A percentile compares a stretch with the other conserved stretches of the same genome.
phyloP scores from a whole-genome alignment of 2,329 filamentous ascomycete species.

The Volutella citrinella region DNA sequence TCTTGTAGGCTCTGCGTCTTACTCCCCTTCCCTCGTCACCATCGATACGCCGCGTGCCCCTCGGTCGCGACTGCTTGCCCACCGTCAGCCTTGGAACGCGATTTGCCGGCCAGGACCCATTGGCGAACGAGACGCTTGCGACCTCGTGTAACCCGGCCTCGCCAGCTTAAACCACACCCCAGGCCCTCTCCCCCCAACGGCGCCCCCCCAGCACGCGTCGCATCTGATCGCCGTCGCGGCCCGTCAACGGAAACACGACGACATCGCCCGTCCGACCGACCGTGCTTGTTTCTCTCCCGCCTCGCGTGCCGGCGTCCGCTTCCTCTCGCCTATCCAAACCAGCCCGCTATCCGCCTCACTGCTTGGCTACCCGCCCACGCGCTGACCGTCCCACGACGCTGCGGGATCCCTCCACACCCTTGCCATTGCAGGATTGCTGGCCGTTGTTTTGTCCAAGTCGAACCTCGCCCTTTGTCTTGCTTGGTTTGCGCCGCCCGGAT shows the following conservation, averaged over 20 bases:
- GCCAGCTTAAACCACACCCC: slow-evolving; percentile 9
- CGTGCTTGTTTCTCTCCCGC: neutral
- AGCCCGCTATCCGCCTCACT: slow-evolving; percentile 4
- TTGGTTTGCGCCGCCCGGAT: slow-evolving; percentile 10
- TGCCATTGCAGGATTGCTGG: too few relatives aligned
- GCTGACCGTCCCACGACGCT: slow-evolving; percentile 12
- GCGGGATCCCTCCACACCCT: slow-evolving; percentile 21
- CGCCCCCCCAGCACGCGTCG: slow-evolving; percentile 17
- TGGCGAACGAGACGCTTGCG: slow-evolving; percentile 26
- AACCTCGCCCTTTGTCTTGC: slow-evolving; percentile 2
- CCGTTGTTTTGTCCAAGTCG: neutral
- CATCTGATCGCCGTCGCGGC: slow-evolving; percentile 6
- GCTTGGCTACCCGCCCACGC: too few relatives aligned
- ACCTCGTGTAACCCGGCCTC: slow-evolving; percentile 23
- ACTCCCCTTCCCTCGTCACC: slow-evolving; percentile 7
- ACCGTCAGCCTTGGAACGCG: slow-evolving; percentile 14
- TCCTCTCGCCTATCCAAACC: slow-evolving; percentile 8
- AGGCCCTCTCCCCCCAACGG: slow-evolving; percentile 3
- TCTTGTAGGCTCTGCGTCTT: slow-evolving; percentile 16
- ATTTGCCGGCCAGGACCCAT: slow-evolving; percentile 17
- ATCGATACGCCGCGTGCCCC: slow-evolving; percentile 5
- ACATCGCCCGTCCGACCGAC: neutral
- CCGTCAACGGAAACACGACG: neutral
- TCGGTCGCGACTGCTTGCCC: slow-evolving; percentile 4
- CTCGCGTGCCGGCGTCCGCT: neutral